These are phyloP conservation scores for Dothidotthia symphoricarpi DNA, from an alignment of 2,329 filamentous ascomycete genomes.

Conservation along the genomic window DNA sequence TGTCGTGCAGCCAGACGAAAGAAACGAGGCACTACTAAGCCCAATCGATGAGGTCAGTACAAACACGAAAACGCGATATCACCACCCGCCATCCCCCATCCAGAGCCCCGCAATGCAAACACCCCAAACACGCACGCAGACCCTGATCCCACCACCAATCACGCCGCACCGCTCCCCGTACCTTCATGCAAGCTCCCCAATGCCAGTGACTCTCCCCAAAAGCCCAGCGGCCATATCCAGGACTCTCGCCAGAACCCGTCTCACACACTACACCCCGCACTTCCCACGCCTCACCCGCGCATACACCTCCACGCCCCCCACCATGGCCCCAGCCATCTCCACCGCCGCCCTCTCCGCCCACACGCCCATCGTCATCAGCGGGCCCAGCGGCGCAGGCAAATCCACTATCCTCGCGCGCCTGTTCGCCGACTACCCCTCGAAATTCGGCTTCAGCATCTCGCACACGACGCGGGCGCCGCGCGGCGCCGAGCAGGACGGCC, in stretches of 20 bases:
- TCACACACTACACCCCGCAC: slow-evolving; percentile 1
- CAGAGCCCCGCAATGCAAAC: slow-evolving; percentile 30
- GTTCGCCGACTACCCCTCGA: slow-evolving; percentile 63
- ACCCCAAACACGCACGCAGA: slow-evolving; percentile 16
- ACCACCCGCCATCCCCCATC: slow-evolving; percentile 21
- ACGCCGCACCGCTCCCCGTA: slow-evolving; percentile 17
- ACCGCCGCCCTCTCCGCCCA: slow-evolving; percentile 20
- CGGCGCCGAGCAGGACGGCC: slow-evolving; percentile 69
- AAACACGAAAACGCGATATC: slow-evolving; percentile 34
- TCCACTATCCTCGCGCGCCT: slow-evolving; percentile 74
- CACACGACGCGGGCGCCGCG: slow-evolving; percentile 82
- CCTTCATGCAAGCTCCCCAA: slow-evolving; percentile 13
- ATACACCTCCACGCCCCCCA: slow-evolving; percentile 9
- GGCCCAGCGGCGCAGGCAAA: slow-evolving; percentile 78
- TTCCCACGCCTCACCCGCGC: not conserved
- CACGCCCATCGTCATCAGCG: slow-evolving; percentile 71
- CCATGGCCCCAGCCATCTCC: slow-evolving; percentile 26
- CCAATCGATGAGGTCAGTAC: slow-evolving; percentile 27
- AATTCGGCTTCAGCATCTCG: slow-evolving; percentile 61
- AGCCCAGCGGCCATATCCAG: slow-evolving; percentile 9
- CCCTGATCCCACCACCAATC: slow-evolving; percentile 33
- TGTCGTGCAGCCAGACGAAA: not conserved
- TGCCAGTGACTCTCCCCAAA: slow-evolving; percentile 28
- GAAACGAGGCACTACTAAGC: slow-evolving; percentile 1
- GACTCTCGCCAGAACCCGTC: slow-evolving; percentile 7